Percentiles rank a stretch among this genome's conserved stretches.
These are phyloP conservation scores for Microsporum ferrugineum DNA, from an alignment of 2,329 filamentous ascomycete genomes.

Conservation along the genomic window DNA sequence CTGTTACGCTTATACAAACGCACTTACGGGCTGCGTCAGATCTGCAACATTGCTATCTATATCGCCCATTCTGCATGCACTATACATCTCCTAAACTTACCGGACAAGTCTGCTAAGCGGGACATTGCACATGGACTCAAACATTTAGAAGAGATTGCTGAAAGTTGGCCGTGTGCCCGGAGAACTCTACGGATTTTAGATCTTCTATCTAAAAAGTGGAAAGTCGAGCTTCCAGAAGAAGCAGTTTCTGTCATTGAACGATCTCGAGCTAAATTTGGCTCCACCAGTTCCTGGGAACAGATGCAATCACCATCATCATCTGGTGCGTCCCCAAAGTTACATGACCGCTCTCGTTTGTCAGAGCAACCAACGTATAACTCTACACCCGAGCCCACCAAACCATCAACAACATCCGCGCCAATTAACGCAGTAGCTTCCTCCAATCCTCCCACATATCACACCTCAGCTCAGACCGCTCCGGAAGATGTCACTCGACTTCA, in stretches of 20 bases:
- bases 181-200: slow-evolving; percentile 76
- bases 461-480: background rate
- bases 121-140: slow-evolving; percentile 86
- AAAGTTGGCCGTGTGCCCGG: slow-evolving; percentile 84
- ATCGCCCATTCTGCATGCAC: slow-evolving; percentile 91
- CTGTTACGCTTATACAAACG: slow-evolving; percentile 91
- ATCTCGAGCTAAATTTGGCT: slow-evolving; percentile 68
- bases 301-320: slow-evolving; percentile 43
- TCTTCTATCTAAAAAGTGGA: slow-evolving; percentile 79
- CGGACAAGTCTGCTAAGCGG: slow-evolving; percentile 77
- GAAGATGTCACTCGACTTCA: background rate
- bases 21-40: slow-evolving; percentile 78
- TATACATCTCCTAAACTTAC: slow-evolving; percentile 84
- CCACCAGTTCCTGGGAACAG: slow-evolving; percentile 48
- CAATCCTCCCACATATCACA: background rate
- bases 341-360: slow-evolving; percentile 1
- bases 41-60: slow-evolving; percentile 93
- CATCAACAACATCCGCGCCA: background rate
- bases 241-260: slow-evolving; percentile 63
- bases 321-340: slow-evolving; percentile 6
- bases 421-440: background rate
- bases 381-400: background rate
- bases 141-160: slow-evolving; percentile 88
- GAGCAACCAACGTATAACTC: background rate
- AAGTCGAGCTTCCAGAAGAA: slow-evolving; percentile 74